Evolutionary conservation across 768 basidiomycete species (phyloP), one percentile per base, ranked within the genome.

Genomic region (Hebeloma cylindrosporum): DNA sequence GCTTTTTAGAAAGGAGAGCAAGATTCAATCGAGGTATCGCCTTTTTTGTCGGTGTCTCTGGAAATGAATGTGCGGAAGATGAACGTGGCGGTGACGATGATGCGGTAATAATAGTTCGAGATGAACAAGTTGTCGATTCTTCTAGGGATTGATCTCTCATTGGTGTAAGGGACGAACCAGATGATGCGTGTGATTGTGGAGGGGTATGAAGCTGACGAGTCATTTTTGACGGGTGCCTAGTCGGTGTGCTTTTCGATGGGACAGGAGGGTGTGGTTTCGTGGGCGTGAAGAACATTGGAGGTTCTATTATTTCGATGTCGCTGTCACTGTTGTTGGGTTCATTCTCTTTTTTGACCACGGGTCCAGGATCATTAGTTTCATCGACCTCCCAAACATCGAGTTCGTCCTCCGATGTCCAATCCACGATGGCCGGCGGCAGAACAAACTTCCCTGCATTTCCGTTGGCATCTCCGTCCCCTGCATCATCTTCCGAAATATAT

Each of bases 361-460:
- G 53, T 32, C 69, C 64, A 21, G 78, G 56, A 36, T 60, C 60
- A 33, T 64, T 72, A 9, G 71, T 66, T 50, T 75, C 74, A 43
- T 73, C 70, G 28, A 59, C 55, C 18, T 67, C 58, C 65, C 65
- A 70, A 33, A 59, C 58, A 38, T 63, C 60, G 7, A 69, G 58
- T 52, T 79, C 78, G 45, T 79, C 78, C 14, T 77, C 77, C n/a
- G 75, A 70, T 9, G 23, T 37, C 9, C 23, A 21, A 40, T 42
- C 37, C 14, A 53, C 28, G 25, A 46, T 29, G 10, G 36, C 39
- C 28, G 21, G 13, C 29, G 2, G 20, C 14, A 35, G 11, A n/a
- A 18, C 5, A 34, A 16, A 36, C 7, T 43, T 32, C 23, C 21
- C 38, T 4, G 45, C 41, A 11, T 53, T 48, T 29, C 33, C 45